phyloP scores from a whole-genome alignment of 257 asterid genomes.

The Nicotiana sylvestris region DNA sequence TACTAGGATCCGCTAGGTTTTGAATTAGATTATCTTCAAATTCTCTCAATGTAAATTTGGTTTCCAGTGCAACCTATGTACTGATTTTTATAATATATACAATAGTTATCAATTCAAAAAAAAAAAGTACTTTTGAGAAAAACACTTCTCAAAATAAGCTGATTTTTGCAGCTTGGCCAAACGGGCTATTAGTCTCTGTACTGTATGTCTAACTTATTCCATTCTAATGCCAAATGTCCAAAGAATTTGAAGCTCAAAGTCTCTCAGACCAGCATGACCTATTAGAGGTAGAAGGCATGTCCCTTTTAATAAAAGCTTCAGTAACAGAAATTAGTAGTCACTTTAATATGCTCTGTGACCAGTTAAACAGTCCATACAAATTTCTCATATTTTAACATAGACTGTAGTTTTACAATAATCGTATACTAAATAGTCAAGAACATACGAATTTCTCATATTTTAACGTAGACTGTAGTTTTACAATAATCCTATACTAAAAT shows the following conservation, averaged over 20 bases:
- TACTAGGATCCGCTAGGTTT: too few species aligned
- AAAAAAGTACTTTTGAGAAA: too few species aligned
- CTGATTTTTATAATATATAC: too few species aligned
- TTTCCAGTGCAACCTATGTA: too few species aligned
- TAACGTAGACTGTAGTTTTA: not conserved
- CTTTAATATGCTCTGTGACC: not conserved
- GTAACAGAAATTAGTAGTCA: not conserved
- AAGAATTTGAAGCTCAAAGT: not conserved
- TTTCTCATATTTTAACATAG: not conserved
- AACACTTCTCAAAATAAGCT: too few species aligned
- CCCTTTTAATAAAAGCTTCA: not conserved
- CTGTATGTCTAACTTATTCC: not conserved
- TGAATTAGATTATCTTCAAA: too few species aligned
- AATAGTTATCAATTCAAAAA: too few species aligned
- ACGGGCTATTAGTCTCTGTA: not conserved
- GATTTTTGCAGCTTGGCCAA: too few species aligned
- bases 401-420: not conserved
- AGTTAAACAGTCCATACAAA: constrained; percentile 5
- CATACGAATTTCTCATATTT: not conserved
- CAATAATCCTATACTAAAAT: not conserved
- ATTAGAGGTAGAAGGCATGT: not conserved
- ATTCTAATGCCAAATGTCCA: not conserved
- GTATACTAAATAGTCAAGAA: not conserved
- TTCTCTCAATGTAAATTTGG: too few species aligned
- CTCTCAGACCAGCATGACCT: not conserved